Conservation (phyloP, 75 land plant genomes). For the Ceratopteris richardii region DNA sequence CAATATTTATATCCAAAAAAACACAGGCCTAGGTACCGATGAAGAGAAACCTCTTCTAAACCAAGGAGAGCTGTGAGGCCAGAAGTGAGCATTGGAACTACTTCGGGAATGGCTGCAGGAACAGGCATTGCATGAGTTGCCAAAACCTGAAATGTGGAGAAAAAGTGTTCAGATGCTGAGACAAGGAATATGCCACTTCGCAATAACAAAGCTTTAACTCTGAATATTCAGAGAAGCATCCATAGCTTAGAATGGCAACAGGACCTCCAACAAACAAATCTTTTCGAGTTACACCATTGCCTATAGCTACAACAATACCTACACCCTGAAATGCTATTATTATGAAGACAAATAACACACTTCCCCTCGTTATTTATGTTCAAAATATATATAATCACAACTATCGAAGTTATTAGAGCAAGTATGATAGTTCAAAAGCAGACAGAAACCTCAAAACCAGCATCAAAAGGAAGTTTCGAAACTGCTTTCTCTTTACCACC, state of each 20-base stretch:
- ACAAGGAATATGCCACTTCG: no score
- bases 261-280: conserved; percentile 61
- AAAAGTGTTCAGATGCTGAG: no score
- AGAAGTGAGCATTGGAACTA: conserved; percentile 93
- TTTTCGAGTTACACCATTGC: conserved; percentile 41
- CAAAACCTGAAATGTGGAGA: no score
- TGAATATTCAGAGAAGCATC: conserved; percentile 76
- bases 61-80: conserved; percentile 97
- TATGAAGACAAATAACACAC: background rate
- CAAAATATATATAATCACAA: no score
- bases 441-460: conserved; percentile 90
- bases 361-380: no score
- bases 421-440: background rate
- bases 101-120: conserved; percentile 81
- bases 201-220: conserved; percentile 36
- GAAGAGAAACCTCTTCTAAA: conserved; percentile 75
- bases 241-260: conserved; percentile 76
- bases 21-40: no score
- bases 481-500: conserved; percentile 31
- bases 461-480: conserved; percentile 83
- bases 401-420: no score
- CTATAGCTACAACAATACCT: conserved; percentile 74
- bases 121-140: conserved; percentile 68
- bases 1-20: no score
- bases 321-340: conserved; percentile 57